phyloP scores from a whole-genome alignment of 768 basidiomycete genomes.

The Termitomyces bulborhizus region DNA sequence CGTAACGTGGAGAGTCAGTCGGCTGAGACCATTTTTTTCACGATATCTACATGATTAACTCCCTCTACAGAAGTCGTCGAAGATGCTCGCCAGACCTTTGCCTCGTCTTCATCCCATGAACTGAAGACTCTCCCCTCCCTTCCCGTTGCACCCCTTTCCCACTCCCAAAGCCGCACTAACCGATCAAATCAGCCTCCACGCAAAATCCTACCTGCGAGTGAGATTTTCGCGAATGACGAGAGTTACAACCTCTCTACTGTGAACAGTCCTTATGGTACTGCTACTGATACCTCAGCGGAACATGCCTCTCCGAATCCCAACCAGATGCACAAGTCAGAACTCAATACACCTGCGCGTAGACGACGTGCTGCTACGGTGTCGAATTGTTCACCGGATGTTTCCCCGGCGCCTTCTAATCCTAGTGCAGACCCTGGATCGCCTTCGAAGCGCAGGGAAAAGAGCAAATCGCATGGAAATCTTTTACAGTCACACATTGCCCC shows the following conservation, averaged over 20 bases:
- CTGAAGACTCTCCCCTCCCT: conserved; percentile 51
- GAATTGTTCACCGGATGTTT: conserved; percentile 48
- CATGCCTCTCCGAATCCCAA: conserved; percentile 17
- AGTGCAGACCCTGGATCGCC: conserved; percentile 43
- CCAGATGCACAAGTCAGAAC: conserved; percentile 26
- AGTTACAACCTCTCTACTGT: conserved; percentile 27
- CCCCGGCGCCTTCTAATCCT: conserved; percentile 14
- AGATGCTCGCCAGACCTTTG: conserved; percentile 73
- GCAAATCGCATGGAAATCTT: conserved; percentile 58
- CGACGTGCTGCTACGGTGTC: conserved; percentile 69
- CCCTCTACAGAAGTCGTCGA: conserved; percentile 66
- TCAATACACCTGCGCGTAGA: conserved; percentile 37
- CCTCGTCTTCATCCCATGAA: conserved; percentile 40
- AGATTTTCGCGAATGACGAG: conserved; percentile 56
- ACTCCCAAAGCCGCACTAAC: conserved; percentile 34
- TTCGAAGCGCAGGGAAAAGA: conserved; percentile 61
- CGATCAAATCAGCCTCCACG: conserved; percentile 55
- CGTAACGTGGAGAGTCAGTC: conserved; percentile 76
- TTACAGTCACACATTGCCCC: conserved; percentile 62
- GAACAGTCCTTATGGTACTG: conserved; percentile 26
- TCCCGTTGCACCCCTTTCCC: conserved; percentile 52
- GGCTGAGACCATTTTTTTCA: not conserved
- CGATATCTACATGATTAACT: conserved; percentile 5
- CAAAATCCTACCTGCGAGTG: conserved; percentile 56
- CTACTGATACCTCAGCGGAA: conserved; percentile 17